These are phyloP conservation scores for Croton setiger DNA, from an alignment of 441 rosid species.

Conservation along the genomic window DNA sequence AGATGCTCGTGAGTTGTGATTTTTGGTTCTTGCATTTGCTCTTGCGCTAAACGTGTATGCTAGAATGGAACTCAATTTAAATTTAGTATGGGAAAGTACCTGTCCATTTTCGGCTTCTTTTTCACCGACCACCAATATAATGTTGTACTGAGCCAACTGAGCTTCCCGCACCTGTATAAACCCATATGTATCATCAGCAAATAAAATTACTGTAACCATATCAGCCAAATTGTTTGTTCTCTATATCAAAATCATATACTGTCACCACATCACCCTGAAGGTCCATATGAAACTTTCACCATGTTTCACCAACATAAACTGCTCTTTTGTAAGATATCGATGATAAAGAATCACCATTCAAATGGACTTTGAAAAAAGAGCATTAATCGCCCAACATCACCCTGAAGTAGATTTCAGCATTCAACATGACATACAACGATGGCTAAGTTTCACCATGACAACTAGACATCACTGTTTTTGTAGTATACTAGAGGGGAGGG, in stretches of 20 bases:
- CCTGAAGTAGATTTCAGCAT: background rate
- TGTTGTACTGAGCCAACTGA: constrained; percentile 92
- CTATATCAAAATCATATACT: background rate
- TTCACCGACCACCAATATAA: constrained; percentile 93
- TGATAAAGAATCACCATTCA: too few species aligned
- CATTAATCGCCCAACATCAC: background rate
- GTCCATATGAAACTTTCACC: too few species aligned
- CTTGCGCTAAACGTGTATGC: background rate
- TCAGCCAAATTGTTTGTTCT: background rate
- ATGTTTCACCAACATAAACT: too few species aligned
- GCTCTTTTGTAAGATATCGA: too few species aligned
- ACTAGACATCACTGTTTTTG: background rate
- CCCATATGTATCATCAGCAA: constrained; percentile 7
- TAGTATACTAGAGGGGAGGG: background rate
- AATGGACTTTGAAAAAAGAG: too few species aligned
- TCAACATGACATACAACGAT: background rate
- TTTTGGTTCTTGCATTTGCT: background rate
- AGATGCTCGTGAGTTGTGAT: too few species aligned
- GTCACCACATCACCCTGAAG: too few species aligned
- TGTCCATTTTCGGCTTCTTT: constrained; percentile 71
- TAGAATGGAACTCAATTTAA: background rate
- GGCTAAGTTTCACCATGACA: background rate
- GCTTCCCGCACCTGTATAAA: constrained; percentile 83
- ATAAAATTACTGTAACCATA: background rate
- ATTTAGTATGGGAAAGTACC: constrained; percentile 35